phyloP scores from a whole-genome alignment of 2,329 filamentous ascomycete species.

The Teratosphaeria destructans region DNA sequence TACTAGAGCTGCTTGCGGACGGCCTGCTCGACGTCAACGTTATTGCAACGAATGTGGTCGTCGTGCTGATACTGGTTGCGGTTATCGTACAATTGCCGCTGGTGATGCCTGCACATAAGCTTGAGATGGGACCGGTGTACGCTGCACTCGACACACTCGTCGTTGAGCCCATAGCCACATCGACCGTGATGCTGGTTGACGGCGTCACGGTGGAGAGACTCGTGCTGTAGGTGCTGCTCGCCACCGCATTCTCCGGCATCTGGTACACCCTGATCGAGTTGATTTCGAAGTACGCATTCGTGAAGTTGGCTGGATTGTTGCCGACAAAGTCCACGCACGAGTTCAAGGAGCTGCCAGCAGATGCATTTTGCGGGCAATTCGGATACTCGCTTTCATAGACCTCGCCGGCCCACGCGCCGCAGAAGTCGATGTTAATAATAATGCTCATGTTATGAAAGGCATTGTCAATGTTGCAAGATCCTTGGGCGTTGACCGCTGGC shows the following conservation, averaged over 20 bases:
- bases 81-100: constrained; percentile 1
- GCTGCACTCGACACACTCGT: constrained; percentile 8
- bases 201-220: constrained; percentile 15
- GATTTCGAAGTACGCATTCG: constrained; percentile 31
- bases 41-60: not conserved
- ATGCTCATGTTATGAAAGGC: constrained; percentile 30
- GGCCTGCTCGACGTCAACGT: not conserved
- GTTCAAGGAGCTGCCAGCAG: constrained; percentile 8
- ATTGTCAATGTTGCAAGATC: constrained; percentile 26
- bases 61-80: not conserved
- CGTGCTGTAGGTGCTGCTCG: constrained; percentile 17
- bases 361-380: constrained; percentile 19
- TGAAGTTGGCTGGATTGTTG: constrained; percentile 22
- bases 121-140: constrained; percentile 20
- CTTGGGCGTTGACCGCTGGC: constrained; percentile 53
- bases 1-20: not conserved
- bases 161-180: constrained; percentile 18
- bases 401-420: constrained; percentile 27
- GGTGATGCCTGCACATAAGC: not conserved
- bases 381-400: constrained; percentile 18
- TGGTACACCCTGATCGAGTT: constrained; percentile 32
- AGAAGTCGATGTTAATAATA: constrained; percentile 32
- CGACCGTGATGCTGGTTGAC: constrained; percentile 12
- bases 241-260: constrained; percentile 13
- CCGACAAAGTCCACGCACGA: constrained; percentile 26